phyloP scores from a whole-genome alignment of 352 stramenopile species.

The Globisporangium canariense region DNA sequence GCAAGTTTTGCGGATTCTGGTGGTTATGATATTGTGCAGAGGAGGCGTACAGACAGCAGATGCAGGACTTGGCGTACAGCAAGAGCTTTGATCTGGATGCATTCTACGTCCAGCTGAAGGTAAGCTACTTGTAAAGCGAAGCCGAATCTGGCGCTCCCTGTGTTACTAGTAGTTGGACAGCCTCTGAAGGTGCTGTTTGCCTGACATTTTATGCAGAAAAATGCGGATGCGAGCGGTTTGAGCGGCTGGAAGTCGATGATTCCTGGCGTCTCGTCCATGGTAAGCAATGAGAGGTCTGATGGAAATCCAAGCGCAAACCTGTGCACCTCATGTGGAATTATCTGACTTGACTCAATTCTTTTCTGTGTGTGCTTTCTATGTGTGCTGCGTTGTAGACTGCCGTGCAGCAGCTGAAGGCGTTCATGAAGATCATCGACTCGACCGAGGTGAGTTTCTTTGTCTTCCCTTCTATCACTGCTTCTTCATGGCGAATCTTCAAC shows the following conservation, averaged over 20 bases:
- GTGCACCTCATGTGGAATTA: background rate
- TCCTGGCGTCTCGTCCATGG: constrained; percentile 73
- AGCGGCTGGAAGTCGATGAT: constrained; percentile 82
- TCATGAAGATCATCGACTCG: constrained; percentile 74
- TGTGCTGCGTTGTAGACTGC: constrained; percentile 40
- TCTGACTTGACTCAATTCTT: no score
- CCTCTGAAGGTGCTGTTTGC: background rate
- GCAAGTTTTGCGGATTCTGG: background rate
- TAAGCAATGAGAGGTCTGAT: constrained; percentile 17
- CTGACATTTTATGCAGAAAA: constrained; percentile 47
- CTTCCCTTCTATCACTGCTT: background rate
- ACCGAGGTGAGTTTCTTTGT: constrained; percentile 45
- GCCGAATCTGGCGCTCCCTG: background rate
- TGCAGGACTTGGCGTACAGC: constrained; percentile 63
- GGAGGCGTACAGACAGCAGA: constrained; percentile 76
- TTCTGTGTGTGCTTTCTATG: no score
- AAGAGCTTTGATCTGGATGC: constrained; percentile 68
- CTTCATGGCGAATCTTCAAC: background rate
- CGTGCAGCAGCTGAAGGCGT: constrained; percentile 83
- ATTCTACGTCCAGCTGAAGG: constrained; percentile 72
- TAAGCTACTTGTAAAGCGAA: constrained; percentile 13
- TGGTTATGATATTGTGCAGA: constrained; percentile 22
- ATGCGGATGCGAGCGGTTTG: constrained; percentile 60
- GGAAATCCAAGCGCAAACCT: no score
- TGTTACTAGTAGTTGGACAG: background rate